These are phyloP conservation scores for Davidsoniella australis DNA, from an alignment of 2,329 filamentous ascomycete genomes.

Conservation along the genomic window DNA sequence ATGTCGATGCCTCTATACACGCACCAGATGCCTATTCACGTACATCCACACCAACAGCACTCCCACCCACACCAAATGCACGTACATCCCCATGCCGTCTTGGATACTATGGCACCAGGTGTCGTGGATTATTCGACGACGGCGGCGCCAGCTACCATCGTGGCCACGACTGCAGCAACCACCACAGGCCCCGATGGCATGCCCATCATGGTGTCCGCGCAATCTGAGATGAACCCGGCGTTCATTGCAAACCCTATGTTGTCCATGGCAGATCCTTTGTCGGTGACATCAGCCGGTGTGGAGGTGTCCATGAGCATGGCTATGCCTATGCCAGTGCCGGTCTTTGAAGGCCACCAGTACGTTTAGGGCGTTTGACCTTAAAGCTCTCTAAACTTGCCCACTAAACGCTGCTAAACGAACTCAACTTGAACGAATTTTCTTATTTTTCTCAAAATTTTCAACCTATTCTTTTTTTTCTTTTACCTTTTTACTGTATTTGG, in stretches of 20 bases:
- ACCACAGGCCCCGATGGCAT: background rate
- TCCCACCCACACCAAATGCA: background rate
- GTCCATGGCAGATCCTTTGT: too few species aligned
- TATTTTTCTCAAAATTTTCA: too few species aligned
- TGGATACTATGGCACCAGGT: background rate
- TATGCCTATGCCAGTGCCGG: background rate
- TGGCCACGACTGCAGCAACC: background rate
- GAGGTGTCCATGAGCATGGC: background rate
- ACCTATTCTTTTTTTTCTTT: too few species aligned
- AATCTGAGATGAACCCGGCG: background rate
- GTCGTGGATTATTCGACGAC: background rate
- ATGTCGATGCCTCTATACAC: background rate
- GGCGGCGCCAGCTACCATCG: too few species aligned
- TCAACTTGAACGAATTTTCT: too few species aligned
- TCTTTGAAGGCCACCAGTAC: too few species aligned
- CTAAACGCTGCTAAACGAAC: too few species aligned
- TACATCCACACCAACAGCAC: background rate
- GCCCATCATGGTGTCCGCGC: background rate
- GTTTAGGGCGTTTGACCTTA: too few species aligned
- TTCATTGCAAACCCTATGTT: too few species aligned
- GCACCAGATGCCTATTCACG: conserved; percentile 6
- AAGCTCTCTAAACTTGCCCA: too few species aligned
- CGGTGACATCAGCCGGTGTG: background rate
- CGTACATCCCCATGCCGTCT: background rate
- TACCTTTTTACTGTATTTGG: too few species aligned